Evolutionary conservation across 352 stramenopile species (phyloP).

Genomic region (Phytophthora podocarpi): DNA sequence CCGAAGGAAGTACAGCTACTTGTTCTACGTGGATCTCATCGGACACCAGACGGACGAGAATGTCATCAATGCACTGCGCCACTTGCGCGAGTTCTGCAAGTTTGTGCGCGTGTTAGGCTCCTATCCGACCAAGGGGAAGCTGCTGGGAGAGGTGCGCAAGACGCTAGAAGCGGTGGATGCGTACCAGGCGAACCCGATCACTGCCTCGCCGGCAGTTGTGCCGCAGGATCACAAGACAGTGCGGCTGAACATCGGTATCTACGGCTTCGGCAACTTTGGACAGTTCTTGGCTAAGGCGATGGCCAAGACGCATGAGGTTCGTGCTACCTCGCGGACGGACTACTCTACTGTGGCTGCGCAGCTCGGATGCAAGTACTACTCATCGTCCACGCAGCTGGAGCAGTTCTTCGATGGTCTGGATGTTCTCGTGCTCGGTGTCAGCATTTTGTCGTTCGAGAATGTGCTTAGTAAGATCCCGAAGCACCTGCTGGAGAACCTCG

Average conservation of each 20-base stretch:
- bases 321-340: slow-evolving; percentile 87
- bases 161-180: slow-evolving; percentile 59
- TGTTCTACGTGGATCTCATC: slow-evolving; percentile 86
- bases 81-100: slow-evolving; percentile 87
- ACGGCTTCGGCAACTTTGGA: slow-evolving; percentile 97
- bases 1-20: slow-evolving; percentile 77
- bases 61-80: slow-evolving; percentile 80
- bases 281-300: slow-evolving; percentile 98
- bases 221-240: slow-evolving; percentile 25
- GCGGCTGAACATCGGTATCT: slow-evolving; percentile 94
- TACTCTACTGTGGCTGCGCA: slow-evolving; percentile 66
- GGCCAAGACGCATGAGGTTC: slow-evolving; percentile 90
- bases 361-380: slow-evolving; percentile 70
- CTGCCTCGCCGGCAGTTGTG: slow-evolving; percentile 30
- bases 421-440: slow-evolving; percentile 93
- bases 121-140: slow-evolving; percentile 80
- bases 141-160: slow-evolving; percentile 60
- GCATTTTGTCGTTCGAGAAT: slow-evolving; percentile 80
- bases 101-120: slow-evolving; percentile 90
- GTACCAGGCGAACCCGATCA: slow-evolving; percentile 35
- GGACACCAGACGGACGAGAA: slow-evolving; percentile 77
- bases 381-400: slow-evolving; percentile 69
- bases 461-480: slow-evolving; percentile 68
- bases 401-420: slow-evolving; percentile 93
- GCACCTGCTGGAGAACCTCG: slow-evolving; percentile 78